Conservation (phyloP, 2,329 filamentous ascomycete genomes). For the Chrysoporthe deuterocubensis region DNA sequence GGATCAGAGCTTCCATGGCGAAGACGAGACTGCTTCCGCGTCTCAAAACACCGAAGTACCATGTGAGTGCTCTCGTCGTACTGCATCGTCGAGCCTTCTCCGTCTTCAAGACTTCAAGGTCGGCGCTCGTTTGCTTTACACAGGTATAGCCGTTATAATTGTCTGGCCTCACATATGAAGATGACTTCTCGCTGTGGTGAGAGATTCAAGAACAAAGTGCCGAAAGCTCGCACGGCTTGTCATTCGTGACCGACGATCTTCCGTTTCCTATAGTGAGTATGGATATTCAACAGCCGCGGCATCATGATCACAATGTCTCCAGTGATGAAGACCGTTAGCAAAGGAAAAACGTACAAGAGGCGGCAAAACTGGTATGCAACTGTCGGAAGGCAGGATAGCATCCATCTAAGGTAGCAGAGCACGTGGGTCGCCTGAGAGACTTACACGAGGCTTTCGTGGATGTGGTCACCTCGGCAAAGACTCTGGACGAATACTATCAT, state of each 20-base stretch:
- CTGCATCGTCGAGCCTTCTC: neutral
- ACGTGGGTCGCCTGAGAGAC: neutral
- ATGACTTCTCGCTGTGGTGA: neutral
- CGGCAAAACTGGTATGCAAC: neutral
- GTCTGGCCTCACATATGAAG: neutral
- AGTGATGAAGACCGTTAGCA: neutral
- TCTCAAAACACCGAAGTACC: conserved; percentile 1
- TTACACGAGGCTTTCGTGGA: neutral
- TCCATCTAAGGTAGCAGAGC: neutral
- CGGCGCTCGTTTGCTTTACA: neutral
- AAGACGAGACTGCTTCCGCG: neutral
- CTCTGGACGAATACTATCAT: neutral
- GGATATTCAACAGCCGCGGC: neutral
- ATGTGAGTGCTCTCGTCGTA: neutral
- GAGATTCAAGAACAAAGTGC: neutral
- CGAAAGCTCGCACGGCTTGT: neutral
- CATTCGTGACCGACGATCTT: neutral
- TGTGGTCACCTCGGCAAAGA: neutral
- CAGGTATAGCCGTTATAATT: neutral
- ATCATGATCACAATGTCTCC: neutral
- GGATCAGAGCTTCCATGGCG: conserved; percentile 3
- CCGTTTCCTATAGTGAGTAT: neutral
- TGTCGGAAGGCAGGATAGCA: neutral
- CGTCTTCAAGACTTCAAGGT: neutral
- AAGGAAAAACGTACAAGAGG: neutral